Percentiles rank a stretch among this genome's conserved stretches.
phyloP scores from a whole-genome alignment of 495 filamentous ascomycete genomes.

The Penicillium egyptiacum region DNA sequence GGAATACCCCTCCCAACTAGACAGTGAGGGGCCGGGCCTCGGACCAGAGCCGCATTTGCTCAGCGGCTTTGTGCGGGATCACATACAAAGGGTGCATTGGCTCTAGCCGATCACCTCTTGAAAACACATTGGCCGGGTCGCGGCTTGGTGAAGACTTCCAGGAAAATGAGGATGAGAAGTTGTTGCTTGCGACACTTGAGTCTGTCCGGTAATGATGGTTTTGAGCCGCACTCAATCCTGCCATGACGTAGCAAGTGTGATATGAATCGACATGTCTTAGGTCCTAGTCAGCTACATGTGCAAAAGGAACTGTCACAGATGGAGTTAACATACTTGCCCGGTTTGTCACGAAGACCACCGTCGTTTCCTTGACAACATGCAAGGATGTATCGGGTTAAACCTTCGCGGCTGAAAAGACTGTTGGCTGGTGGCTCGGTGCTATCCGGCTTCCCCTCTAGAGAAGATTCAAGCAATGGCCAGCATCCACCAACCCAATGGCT shows the following conservation, averaged over 20 bases:
- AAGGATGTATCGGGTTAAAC: slow-evolving; percentile 82
- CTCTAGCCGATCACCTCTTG: slow-evolving; percentile 48
- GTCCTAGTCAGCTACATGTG: slow-evolving; percentile 18
- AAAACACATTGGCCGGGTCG: slow-evolving; percentile 48
- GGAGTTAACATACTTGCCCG: slow-evolving; percentile 68
- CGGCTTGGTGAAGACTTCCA: slow-evolving; percentile 59
- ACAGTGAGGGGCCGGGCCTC: slow-evolving; percentile 33
- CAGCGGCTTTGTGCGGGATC: slow-evolving; percentile 69
- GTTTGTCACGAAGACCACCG: slow-evolving; percentile 92
- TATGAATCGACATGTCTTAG: slow-evolving; percentile 81
- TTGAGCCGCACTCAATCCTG: slow-evolving; percentile 80
- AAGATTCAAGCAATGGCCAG: slow-evolving; percentile 88
- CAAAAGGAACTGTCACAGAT: background rate
- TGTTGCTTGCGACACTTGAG: slow-evolving; percentile 35
- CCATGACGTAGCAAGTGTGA: slow-evolving; percentile 87
- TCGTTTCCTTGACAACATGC: slow-evolving; percentile 76
- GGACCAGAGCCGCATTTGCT: slow-evolving; percentile 64
- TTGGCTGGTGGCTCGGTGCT: slow-evolving; percentile 28
- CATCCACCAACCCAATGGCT: slow-evolving; percentile 96
- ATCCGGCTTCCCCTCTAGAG: slow-evolving; percentile 53
- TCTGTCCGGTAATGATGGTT: slow-evolving; percentile 66
- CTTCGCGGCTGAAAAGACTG: slow-evolving; percentile 78
- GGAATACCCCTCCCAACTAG: slow-evolving; percentile 14
- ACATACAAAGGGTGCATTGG: slow-evolving; percentile 82
- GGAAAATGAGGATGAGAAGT: slow-evolving; percentile 57